phyloP scores from a whole-genome alignment of 305 asterid genomes.

The Fraxinus ornus region DNA sequence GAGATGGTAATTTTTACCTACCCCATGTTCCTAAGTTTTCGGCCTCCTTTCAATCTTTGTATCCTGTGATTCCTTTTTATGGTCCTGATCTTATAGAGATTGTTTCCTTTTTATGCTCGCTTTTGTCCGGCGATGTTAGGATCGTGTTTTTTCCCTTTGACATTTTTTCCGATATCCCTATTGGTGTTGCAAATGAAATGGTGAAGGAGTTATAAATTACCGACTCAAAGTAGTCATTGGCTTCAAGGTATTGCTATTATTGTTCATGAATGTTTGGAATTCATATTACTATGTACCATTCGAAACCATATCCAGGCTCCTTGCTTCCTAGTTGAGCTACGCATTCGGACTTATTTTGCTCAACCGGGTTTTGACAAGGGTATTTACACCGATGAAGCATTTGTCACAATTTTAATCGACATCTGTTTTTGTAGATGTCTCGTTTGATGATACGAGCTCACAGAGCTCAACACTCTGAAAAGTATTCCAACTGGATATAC shows the following conservation, averaged over 20 bases:
- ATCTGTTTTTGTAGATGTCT: conserved; percentile 49
- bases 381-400: neutral
- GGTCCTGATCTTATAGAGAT: neutral
- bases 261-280: neutral
- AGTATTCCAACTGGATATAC: conserved; percentile 68
- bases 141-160: conserved; percentile 94
- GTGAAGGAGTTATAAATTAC: conserved; percentile 86
- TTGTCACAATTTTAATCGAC: neutral
- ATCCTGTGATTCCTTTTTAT: neutral
- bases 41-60: neutral
- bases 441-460: conserved; percentile 76
- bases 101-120: neutral
- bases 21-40: neutral
- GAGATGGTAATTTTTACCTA: conserved; percentile 49
- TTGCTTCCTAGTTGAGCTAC: neutral
- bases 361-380: neutral
- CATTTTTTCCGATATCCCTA: conserved; percentile 63
- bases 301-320: neutral
- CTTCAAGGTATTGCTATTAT: neutral
- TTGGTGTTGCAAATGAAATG: conserved; percentile 91
- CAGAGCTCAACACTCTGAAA: conserved; percentile 72
- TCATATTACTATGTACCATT: neutral
- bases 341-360: neutral
- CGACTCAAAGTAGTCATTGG: conserved; percentile 34
- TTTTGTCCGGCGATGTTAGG: conserved; percentile 55